Conservation (phyloP, 228 moss, liverwort and hornwort genomes). For the Sphagnum fallax region DNA sequence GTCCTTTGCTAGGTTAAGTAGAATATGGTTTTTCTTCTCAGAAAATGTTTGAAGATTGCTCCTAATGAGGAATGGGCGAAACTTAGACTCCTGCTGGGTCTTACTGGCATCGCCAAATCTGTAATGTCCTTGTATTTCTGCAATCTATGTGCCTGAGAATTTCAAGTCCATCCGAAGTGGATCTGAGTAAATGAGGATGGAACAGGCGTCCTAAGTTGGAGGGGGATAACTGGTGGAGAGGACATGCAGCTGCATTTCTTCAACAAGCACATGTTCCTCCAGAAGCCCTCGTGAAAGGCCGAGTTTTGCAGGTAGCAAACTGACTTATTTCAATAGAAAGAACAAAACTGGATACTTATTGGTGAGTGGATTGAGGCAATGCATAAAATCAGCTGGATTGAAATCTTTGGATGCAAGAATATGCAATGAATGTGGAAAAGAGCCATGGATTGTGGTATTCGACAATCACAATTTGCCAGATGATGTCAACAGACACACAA, state of each 20-base stretch:
- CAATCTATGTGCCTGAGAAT: not conserved
- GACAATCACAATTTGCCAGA: too few species aligned
- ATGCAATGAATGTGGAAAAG: not conserved
- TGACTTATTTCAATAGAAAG: too few species aligned
- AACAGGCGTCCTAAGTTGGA: conserved; percentile 58
- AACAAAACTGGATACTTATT: not conserved
- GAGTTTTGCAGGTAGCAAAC: conserved; percentile 54
- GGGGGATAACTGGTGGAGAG: conserved; percentile 93
- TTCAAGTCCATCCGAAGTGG: not conserved
- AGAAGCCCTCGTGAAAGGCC: conserved; percentile 64
- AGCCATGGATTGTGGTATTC: too few species aligned
- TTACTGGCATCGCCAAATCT: too few species aligned
- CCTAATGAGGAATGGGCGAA: too few species aligned
- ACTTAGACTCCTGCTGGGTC: too few species aligned
- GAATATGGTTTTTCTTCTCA: too few species aligned
- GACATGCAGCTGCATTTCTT: conserved; percentile 81
- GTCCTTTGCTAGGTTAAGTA: not conserved
- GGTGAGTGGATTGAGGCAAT: not conserved
- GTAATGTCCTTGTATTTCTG: not conserved
- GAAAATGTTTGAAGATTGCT: too few species aligned
- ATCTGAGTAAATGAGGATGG: not conserved
- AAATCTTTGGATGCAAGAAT: not conserved
- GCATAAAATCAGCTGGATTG: not conserved
- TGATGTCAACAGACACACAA: conserved; percentile 37
- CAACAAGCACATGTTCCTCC: conserved; percentile 49